These are phyloP conservation scores for Euphorbia tirucalli DNA, from an alignment of 345 rosid genomes.

Conservation along the genomic window DNA sequence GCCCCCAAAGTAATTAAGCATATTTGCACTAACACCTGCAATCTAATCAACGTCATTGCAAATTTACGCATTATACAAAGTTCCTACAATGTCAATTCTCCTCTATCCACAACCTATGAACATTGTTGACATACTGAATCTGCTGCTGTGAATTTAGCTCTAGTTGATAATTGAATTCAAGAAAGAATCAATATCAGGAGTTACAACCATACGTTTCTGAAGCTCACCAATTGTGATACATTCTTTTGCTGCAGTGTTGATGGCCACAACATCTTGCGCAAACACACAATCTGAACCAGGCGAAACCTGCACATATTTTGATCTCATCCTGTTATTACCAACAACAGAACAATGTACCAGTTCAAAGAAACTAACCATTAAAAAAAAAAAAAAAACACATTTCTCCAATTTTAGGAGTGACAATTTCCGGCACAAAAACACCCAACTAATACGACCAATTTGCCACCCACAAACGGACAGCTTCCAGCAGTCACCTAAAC, in stretches of 20 bases:
- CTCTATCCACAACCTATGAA: background rate
- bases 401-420: too few relatives aligned
- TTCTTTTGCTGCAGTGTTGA: constrained; percentile 46
- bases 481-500: background rate
- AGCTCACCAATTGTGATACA: constrained; percentile 61
- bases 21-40: background rate
- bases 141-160: background rate
- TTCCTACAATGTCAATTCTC: background rate
- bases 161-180: constrained; percentile 37
- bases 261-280: constrained; percentile 62
- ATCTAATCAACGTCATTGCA: background rate
- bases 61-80: background rate
- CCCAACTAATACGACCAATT: too few relatives aligned
- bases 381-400: background rate
- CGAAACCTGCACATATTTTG: constrained; percentile 48
- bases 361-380: background rate
- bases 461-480: too few relatives aligned
- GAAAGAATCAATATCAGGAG: constrained; percentile 65
- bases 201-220: constrained; percentile 55
- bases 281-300: constrained; percentile 57
- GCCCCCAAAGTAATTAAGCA: too few relatives aligned
- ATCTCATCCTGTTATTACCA: background rate
- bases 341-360: background rate
- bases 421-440: too few relatives aligned
- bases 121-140: background rate